Percentiles rank a stretch among this genome's conserved stretches.
These are phyloP conservation scores for Coemansia sp. DNA, from an alignment of 192 early-diverging fungal genomes.

Conservation along the genomic window DNA sequence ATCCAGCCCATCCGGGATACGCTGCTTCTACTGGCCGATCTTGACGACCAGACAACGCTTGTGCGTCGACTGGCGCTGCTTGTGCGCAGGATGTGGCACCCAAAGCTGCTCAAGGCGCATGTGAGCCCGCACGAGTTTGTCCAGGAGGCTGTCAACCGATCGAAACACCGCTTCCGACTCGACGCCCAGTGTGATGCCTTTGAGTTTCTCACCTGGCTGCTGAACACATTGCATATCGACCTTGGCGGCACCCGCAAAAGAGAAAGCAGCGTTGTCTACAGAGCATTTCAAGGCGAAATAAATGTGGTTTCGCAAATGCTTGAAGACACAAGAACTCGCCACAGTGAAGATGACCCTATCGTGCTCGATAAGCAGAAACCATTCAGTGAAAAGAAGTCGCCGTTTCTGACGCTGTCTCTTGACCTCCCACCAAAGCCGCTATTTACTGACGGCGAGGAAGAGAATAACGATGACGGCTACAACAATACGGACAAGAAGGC, in stretches of 20 bases:
- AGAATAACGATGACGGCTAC: slow-evolving; percentile 79
- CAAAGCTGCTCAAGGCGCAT: slow-evolving; percentile 88
- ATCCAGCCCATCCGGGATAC: slow-evolving; percentile 81
- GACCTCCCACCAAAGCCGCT: slow-evolving; percentile 90
- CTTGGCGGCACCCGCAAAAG: slow-evolving; percentile 78
- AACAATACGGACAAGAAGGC: slow-evolving; percentile 7
- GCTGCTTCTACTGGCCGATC: slow-evolving; percentile 58
- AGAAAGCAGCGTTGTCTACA: slow-evolving; percentile 75
- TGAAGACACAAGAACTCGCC: slow-evolving; percentile 30
- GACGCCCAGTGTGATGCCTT: slow-evolving; percentile 80
- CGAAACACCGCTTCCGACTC: slow-evolving; percentile 74
- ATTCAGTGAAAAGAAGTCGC: slow-evolving; percentile 32
- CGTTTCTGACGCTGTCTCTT: slow-evolving; percentile 85
- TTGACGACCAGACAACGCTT: slow-evolving; percentile 54
- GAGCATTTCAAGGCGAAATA: slow-evolving; percentile 85
- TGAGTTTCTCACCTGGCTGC: slow-evolving; percentile 88
- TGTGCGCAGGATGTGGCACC: slow-evolving; percentile 90
- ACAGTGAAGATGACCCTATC: slow-evolving; percentile 22
- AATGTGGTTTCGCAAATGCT: slow-evolving; percentile 69
- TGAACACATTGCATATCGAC: slow-evolving; percentile 85
- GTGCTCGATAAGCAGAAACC: slow-evolving; percentile 26
- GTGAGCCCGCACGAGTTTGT: slow-evolving; percentile 93
- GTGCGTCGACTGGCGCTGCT: slow-evolving; percentile 76
- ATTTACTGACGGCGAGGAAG: slow-evolving; percentile 80
- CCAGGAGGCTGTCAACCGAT: slow-evolving; percentile 87